phyloP scores from a whole-genome alignment of 768 basidiomycete species.

The Leccinellum rugosiceps region DNA sequence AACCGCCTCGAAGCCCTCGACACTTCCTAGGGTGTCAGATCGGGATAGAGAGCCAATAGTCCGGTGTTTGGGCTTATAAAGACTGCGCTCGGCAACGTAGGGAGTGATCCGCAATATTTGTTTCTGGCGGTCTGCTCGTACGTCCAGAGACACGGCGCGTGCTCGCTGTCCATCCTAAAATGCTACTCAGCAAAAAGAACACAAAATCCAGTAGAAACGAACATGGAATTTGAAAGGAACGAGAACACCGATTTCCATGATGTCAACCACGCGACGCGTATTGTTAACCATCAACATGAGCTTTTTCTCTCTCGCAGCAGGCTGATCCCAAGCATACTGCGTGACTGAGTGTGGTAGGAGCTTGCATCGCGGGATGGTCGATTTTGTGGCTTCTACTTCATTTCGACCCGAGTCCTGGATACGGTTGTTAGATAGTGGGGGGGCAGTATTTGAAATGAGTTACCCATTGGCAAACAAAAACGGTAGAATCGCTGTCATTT shows the following conservation, averaged over 20 bases:
- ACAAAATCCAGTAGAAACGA: conserved; percentile 20
- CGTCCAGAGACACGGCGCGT: conserved; percentile 82
- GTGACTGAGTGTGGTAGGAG: conserved; percentile 51
- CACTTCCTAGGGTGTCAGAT: conserved; percentile 65
- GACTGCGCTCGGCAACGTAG: conserved; percentile 79
- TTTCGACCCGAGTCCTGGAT: conserved; percentile 45
- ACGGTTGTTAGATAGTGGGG: conserved; percentile 19
- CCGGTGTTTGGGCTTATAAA: conserved; percentile 78
- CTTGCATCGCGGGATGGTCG: conserved; percentile 45
- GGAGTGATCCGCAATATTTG: conserved; percentile 86
- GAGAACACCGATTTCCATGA: conserved; percentile 93
- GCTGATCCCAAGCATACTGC: conserved; percentile 92
- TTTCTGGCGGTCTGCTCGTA: conserved; percentile 81
- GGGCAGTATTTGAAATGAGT: conserved; percentile 3
- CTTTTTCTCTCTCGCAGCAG: conserved; percentile 79
- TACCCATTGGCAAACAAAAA: conserved; percentile 77
- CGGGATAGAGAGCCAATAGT: conserved; percentile 45
- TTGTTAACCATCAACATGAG: conserved; percentile 63
- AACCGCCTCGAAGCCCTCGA: conserved; percentile 83
- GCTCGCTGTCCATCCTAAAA: conserved; percentile 51
- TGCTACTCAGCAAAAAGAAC: not conserved
- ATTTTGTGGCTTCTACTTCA: conserved; percentile 37
- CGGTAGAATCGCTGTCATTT: conserved; percentile 75
- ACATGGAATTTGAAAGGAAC: conserved; percentile 86
- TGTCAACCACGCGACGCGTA: conserved; percentile 68